A percentile compares a stretch with the other conserved stretches of the same genome.
These are phyloP conservation scores for Cocos nucifera DNA, from an alignment of 176 grass and related monocot species.

Conservation along the genomic window DNA sequence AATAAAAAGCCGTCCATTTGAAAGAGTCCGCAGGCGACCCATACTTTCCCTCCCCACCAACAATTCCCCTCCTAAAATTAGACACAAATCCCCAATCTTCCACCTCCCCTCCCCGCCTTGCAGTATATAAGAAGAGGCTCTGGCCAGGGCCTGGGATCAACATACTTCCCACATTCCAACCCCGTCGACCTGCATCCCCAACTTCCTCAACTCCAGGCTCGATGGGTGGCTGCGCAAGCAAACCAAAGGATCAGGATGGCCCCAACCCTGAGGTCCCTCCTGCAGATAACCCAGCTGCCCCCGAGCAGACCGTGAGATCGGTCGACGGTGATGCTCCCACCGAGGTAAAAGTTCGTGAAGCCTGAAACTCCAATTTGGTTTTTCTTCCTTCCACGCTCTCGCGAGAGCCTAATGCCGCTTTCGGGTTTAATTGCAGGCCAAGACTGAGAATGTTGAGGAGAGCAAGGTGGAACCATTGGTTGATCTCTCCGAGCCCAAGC, in stretches of 20 bases:
- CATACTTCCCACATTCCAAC: neutral
- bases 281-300: neutral
- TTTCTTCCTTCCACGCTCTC: too few species aligned
- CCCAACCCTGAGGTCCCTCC: neutral
- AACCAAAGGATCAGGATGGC: neutral
- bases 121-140: neutral
- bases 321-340: neutral
- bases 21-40: neutral
- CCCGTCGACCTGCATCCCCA: too few species aligned
- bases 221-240: neutral
- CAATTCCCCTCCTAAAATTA: neutral
- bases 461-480: conserved; percentile 15
- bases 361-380: too few species aligned
- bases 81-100: neutral
- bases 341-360: neutral
- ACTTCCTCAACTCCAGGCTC: neutral
- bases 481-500: conserved; percentile 28
- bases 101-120: neutral
- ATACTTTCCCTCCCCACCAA: neutral
- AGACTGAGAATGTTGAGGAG: conserved; percentile 15
- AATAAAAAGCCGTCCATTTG: neutral
- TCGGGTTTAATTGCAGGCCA: conserved; percentile 4
- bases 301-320: neutral
- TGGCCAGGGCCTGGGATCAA: neutral
- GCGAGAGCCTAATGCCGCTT: too few species aligned